Evolutionary conservation across 2,329 filamentous ascomycete species (phyloP), one percentile per base, ranked within the genome.

Genomic region (Blastomyces parvus): DNA sequence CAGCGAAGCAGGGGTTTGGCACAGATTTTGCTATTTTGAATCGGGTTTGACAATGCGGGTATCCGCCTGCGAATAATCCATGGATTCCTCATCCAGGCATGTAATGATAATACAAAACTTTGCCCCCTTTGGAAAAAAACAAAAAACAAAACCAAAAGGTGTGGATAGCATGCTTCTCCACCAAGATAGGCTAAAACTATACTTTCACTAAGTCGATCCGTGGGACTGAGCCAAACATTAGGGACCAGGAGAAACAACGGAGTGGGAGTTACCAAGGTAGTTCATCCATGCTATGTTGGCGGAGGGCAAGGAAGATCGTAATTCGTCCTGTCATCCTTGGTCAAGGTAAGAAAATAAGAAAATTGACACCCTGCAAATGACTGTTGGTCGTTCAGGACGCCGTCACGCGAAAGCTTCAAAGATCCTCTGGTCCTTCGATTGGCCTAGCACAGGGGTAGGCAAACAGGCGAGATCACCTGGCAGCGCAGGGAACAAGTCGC

Each of bases 391-490:
- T 56, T 38, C 4, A 36, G 30, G n/a, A 3, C n/a, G 13, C 33
- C n/a, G n/a, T 57, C 27, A n/a, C 27, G 52, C 30, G 27, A 27
- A n/a, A 27, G n/a, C 19, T 42, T 17, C 44, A 42, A 27, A 25
- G 42, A 48, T 22, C 57, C 57, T 46, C 19, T 19, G 57, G n/a
- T 8, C 13, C n/a, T 48, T 17, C 17, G 6, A 58, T 58, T 58
- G 25, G 58, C 17, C 17, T 30, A 0, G 42, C 7, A 9, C 42
- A 48, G 58, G 42, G 42, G 42, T 48, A 36, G 58, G 58, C 58
- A 33, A 59, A 36, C 58, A 59, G 40, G 58, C 58, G 19, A 59
- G 27, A 59, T 59, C 58, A 59, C 33, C 58, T 48, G 40, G 58
- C 27, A 33, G 30, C 14, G 27, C 42, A 33, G 33, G 27, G 17